Conservation (phyloP, 2,329 filamentous ascomycete genomes). For the Xylaria sp. region DNA sequence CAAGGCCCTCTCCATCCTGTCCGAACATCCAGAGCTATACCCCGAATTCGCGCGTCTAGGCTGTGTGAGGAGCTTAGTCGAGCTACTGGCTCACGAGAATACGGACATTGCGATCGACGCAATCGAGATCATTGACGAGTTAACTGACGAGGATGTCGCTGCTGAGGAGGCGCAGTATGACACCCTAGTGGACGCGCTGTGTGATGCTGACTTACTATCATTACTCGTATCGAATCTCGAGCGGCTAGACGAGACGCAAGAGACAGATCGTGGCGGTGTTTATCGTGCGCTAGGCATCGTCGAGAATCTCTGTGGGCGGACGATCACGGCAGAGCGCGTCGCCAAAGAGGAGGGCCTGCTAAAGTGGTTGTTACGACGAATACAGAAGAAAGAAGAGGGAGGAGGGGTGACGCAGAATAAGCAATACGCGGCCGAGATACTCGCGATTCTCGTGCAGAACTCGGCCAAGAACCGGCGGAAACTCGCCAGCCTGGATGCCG, state of each 20-base stretch:
- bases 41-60: constrained; percentile 48
- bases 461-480: constrained; percentile 72
- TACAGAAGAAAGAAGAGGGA: constrained; percentile 63
- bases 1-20: constrained; percentile 84
- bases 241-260: constrained; percentile 78
- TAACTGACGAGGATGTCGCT: constrained; percentile 92
- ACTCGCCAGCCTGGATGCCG: constrained; percentile 73
- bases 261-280: constrained; percentile 81
- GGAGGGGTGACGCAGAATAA: constrained; percentile 82
- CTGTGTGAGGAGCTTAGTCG: constrained; percentile 70
- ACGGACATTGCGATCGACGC: constrained; percentile 94
- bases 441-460: constrained; percentile 87
- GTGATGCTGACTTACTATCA: constrained; percentile 76
- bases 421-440: constrained; percentile 90
- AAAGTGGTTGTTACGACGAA: constrained; percentile 80
- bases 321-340: constrained; percentile 74
- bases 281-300: constrained; percentile 86
- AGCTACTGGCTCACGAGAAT: constrained; percentile 91
- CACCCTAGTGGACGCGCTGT: constrained; percentile 72
- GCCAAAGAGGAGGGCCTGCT: constrained; percentile 75
- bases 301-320: constrained; percentile 79
- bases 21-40: constrained; percentile 78
- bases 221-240: constrained; percentile 81
- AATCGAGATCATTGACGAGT: constrained; percentile 87
- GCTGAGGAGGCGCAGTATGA: constrained; percentile 86